A percentile compares a stretch with the other conserved stretches of the same genome.
Conservation (phyloP, 2,329 filamentous ascomycete genomes). For the Pseudocercospora fuligena region DNA sequence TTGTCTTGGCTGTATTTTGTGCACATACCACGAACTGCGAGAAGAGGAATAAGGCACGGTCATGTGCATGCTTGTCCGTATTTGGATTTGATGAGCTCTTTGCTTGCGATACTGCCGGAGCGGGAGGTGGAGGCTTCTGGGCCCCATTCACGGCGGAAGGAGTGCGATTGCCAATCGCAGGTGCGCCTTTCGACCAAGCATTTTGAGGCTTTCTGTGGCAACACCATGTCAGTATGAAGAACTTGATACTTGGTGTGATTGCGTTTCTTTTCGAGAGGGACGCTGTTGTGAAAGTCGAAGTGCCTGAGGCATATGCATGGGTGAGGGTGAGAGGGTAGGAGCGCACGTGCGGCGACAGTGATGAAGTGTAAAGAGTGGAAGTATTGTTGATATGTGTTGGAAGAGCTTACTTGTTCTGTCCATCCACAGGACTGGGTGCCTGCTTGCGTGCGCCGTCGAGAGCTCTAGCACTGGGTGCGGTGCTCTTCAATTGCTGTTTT, state of each 20-base stretch:
- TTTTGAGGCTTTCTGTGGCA: slow-evolving; percentile 47
- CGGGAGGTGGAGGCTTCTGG: slow-evolving; percentile 40
- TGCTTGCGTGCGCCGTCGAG: slow-evolving; percentile 61
- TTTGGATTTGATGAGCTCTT: slow-evolving; percentile 52
- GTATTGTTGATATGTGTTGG: slow-evolving; percentile 14
- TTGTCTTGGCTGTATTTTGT: slow-evolving; percentile 22
- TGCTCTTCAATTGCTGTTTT: slow-evolving; percentile 55
- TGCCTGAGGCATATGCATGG: slow-evolving; percentile 15
- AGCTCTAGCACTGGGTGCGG: slow-evolving; percentile 55
- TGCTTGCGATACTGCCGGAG: slow-evolving; percentile 26
- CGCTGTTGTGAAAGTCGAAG: slow-evolving; percentile 1
- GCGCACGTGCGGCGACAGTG: slow-evolving; percentile 11
- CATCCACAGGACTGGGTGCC: slow-evolving; percentile 60
- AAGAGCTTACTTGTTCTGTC: slow-evolving; percentile 57
- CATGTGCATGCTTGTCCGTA: slow-evolving; percentile 63
- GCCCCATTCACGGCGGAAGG: slow-evolving; percentile 56
- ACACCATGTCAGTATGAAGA: slow-evolving; percentile 15
- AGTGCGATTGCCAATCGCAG: slow-evolving; percentile 10
- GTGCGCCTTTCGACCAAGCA: slow-evolving; percentile 58
- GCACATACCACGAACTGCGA: slow-evolving; percentile 66
- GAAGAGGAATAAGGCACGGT: slow-evolving; percentile 63
- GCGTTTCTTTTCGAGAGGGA: not conserved
- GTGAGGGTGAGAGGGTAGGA: slow-evolving; percentile 3
- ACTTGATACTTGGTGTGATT: not conserved
- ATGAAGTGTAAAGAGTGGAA: not conserved